Evolutionary conservation across 208 protist genomes (phyloP).

Genomic region (Leishmania guyanensis): DNA sequence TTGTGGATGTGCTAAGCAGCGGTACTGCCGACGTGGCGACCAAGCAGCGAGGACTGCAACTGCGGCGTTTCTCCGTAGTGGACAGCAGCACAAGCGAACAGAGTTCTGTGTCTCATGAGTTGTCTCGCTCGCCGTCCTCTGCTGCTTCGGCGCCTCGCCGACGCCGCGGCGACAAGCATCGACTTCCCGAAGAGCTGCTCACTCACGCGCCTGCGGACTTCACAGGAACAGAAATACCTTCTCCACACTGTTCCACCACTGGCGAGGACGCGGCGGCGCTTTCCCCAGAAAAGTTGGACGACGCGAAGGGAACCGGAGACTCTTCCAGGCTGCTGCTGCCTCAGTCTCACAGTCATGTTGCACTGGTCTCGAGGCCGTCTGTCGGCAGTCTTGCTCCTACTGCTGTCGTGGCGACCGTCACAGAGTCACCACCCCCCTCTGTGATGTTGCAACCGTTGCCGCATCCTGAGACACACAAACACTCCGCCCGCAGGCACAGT

Average conservation of each 20-base stretch:
- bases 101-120: background rate
- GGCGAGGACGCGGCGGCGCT: background rate
- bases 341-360: background rate
- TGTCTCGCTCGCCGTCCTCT: background rate
- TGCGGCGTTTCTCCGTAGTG: constrained; percentile 1
- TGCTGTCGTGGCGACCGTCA: background rate
- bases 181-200: background rate
- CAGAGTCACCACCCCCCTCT: background rate
- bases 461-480: background rate
- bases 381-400: background rate
- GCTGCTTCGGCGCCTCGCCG: background rate
- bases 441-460: background rate
- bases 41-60: background rate
- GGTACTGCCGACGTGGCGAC: background rate
- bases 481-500: background rate
- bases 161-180: background rate
- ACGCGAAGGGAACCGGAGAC: background rate
- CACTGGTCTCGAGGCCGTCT: background rate
- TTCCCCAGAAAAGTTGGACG: background rate
- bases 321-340: background rate
- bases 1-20: background rate
- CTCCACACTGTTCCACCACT: background rate
- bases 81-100: constrained; percentile 1
- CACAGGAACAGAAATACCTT: background rate
- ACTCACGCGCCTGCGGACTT: background rate